phyloP scores from a whole-genome alignment of 2,329 filamentous ascomycete genomes.

The Balansia obtecta region DNA sequence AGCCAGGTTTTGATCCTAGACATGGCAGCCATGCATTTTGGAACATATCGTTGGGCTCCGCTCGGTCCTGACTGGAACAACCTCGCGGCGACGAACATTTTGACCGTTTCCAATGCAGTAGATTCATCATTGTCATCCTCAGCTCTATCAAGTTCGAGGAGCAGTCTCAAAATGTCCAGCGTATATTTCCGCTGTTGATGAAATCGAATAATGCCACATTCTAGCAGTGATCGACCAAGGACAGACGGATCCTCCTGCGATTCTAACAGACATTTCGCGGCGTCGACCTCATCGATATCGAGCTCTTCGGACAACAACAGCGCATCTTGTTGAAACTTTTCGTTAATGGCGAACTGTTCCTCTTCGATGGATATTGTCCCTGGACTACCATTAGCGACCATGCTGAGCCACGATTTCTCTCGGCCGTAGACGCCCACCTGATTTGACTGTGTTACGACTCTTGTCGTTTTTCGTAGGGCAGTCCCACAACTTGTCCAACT shows the following conservation, averaged over 20 bases:
- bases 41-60: slow-evolving; percentile 49
- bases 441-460: slow-evolving; percentile 59
- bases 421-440: slow-evolving; percentile 35
- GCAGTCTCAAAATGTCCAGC: slow-evolving; percentile 70
- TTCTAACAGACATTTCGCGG: slow-evolving; percentile 63
- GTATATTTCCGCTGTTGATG: slow-evolving; percentile 75
- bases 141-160: slow-evolving; percentile 51
- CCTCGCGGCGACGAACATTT: slow-evolving; percentile 22
- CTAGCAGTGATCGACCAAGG: slow-evolving; percentile 60
- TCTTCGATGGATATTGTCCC: slow-evolving; percentile 65
- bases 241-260: slow-evolving; percentile 56
- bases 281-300: slow-evolving; percentile 79
- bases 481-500: slow-evolving; percentile 61
- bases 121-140: slow-evolving; percentile 40
- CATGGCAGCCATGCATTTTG: slow-evolving; percentile 68
- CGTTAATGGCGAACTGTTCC: slow-evolving; percentile 68
- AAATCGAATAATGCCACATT: slow-evolving; percentile 75
- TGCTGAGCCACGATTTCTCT: background rate
- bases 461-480: slow-evolving; percentile 62
- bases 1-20: slow-evolving; percentile 65
- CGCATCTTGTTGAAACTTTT: slow-evolving; percentile 73
- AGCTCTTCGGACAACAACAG: slow-evolving; percentile 77
- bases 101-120: slow-evolving; percentile 20
- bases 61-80: slow-evolving; percentile 20
- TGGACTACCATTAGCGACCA: slow-evolving; percentile 23